Percentiles rank a stretch among this genome's conserved stretches.
phyloP scores from a whole-genome alignment of 179 eudicot genomes.

The Corrigiola litoralis region DNA sequence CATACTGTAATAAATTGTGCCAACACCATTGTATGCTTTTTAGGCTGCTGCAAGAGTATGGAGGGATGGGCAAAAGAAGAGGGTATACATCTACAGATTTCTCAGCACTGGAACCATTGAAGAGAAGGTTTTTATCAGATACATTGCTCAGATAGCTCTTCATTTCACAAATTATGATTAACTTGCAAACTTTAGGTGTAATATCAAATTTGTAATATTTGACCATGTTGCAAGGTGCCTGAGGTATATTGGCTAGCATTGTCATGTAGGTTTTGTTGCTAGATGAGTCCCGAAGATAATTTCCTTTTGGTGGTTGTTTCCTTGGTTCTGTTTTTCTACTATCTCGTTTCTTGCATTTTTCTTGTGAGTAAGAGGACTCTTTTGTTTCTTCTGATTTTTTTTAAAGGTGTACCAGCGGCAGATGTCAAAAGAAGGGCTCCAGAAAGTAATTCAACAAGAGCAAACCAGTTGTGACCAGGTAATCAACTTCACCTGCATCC shows the following conservation, averaged over 20 bases:
- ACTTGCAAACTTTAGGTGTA: background rate
- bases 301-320: too few relatives aligned
- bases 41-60: slow-evolving; percentile 99
- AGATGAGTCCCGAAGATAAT: slow-evolving; percentile 3
- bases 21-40: slow-evolving; percentile 6
- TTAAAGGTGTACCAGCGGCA: slow-evolving; percentile 98
- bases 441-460: slow-evolving; percentile 91
- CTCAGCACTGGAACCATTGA: slow-evolving; percentile 96
- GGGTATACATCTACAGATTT: slow-evolving; percentile 94
- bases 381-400: background rate
- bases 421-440: slow-evolving; percentile 99
- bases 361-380: background rate
- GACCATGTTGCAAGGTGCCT: background rate
- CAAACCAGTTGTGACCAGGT: slow-evolving; percentile 55
- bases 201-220: background rate
- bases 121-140: slow-evolving; percentile 65
- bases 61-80: slow-evolving; percentile 99
- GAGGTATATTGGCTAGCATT: background rate
- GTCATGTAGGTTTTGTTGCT: background rate
- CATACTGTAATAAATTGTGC: slow-evolving; percentile 7
- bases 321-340: too few relatives aligned
- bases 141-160: background rate
- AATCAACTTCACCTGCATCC: background rate
- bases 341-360: background rate
- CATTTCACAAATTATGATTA: too few relatives aligned